These are phyloP conservation scores for Inga leiocalycina DNA, from an alignment of 306 rosid genomes.

Conservation along the genomic window DNA sequence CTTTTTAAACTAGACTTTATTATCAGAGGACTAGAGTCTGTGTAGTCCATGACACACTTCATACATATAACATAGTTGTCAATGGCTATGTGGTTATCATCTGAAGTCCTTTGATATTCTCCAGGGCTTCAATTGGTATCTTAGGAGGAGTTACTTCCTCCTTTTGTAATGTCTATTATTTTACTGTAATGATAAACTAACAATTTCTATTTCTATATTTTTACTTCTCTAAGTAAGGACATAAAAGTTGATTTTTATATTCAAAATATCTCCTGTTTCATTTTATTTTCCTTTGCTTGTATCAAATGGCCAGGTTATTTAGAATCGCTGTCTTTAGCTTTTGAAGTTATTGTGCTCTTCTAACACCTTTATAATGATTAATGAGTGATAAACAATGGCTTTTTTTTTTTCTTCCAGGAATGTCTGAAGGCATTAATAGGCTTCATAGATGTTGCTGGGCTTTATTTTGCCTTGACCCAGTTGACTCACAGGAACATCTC, in stretches of 20 bases:
- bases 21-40: not conserved
- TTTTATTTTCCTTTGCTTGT: not conserved
- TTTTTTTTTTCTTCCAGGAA: slow-evolving; percentile 58
- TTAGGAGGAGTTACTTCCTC: not conserved
- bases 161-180: not conserved
- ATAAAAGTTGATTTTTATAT: not conserved
- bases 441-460: slow-evolving; percentile 95
- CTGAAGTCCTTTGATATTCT: slow-evolving; percentile 9
- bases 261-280: not conserved
- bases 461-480: slow-evolving; percentile 97
- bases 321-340: slow-evolving; percentile 7
- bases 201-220: not conserved
- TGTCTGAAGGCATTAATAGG: slow-evolving; percentile 95
- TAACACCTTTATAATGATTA: slow-evolving; percentile 12
- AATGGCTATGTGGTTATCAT: not conserved
- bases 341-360: not conserved
- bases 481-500: slow-evolving; percentile 96
- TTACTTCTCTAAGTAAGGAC: not conserved
- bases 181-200: not conserved
- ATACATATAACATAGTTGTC: not conserved
- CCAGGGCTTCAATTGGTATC: not conserved
- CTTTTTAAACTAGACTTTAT: not conserved
- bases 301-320: slow-evolving; percentile 1
- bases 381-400: slow-evolving; percentile 29
- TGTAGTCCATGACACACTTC: slow-evolving; percentile 17